Evolutionary conservation across 495 filamentous ascomycete species (phyloP).

Genomic region (Aspergillus bridgeri): DNA sequence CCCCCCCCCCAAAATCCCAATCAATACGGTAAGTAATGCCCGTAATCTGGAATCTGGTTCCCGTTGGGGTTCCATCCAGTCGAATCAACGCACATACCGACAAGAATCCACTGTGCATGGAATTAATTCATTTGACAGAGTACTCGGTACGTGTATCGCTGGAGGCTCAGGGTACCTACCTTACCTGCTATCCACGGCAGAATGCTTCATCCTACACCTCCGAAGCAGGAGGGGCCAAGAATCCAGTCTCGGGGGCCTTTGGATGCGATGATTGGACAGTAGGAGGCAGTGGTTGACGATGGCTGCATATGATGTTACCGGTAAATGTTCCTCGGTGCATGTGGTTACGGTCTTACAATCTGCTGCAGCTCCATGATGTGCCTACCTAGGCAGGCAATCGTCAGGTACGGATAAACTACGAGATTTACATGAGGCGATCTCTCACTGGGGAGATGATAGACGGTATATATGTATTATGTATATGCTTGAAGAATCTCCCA

Average conservation of each 20-base stretch:
- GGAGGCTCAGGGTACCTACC: neutral
- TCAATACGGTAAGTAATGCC: slow-evolving; percentile 1
- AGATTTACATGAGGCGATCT: neutral
- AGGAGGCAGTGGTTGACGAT: slow-evolving; percentile 3
- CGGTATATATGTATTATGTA: too few species aligned
- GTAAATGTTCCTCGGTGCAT: neutral
- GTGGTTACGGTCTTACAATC: neutral
- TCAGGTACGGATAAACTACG: neutral
- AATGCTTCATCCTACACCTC: neutral
- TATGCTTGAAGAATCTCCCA: neutral
- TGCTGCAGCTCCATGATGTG: too few species aligned
- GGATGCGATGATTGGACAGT: slow-evolving; percentile 2
- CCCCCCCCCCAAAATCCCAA: neutral
- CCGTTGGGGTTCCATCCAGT: neutral
- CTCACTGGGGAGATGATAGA: too few species aligned
- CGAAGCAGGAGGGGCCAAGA: slow-evolving; percentile 8
- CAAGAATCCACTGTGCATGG: too few species aligned
- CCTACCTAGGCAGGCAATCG: neutral
- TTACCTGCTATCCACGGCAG: neutral
- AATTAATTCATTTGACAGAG: neutral
- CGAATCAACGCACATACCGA: neutral
- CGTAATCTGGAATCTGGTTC: neutral
- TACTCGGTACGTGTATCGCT: neutral
- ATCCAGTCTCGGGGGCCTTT: neutral
- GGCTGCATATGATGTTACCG: slow-evolving; percentile 6